Conservation (phyloP, 805 yeast species). For the Clavispora santaluciae region DNA sequence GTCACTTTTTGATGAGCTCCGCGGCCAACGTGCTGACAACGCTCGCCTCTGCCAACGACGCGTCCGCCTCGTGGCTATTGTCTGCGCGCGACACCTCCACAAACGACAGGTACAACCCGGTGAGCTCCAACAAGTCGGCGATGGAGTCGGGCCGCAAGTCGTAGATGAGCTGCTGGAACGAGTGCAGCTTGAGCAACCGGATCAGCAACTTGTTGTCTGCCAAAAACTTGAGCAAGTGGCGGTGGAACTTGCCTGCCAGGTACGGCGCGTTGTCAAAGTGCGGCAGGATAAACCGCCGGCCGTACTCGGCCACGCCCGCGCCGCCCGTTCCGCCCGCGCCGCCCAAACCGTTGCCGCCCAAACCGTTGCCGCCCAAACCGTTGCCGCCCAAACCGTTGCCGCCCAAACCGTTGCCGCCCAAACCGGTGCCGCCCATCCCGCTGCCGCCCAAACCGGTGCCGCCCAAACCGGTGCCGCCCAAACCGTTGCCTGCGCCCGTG, state of each 20-base stretch:
- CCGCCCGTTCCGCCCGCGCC: background rate
- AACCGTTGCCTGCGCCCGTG: no score
- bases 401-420: background rate
- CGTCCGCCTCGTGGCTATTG: slow-evolving; percentile 4
- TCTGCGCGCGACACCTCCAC: slow-evolving; percentile 39
- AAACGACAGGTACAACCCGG: slow-evolving; percentile 40
- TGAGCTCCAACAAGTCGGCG: slow-evolving; percentile 43
- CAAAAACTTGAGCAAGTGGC: slow-evolving; percentile 45
- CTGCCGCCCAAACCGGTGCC: background rate
- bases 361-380: background rate
- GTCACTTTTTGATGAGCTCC: slow-evolving; percentile 12
- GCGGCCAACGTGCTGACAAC: slow-evolving; percentile 20
- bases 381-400: background rate
- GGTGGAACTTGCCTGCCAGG: slow-evolving; percentile 44
- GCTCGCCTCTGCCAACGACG: slow-evolving; percentile 20
- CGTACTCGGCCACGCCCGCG: slow-evolving; percentile 1
- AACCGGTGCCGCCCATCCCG: no score
- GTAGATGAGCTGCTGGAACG: slow-evolving; percentile 48
- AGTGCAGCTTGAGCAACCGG: slow-evolving; percentile 42
- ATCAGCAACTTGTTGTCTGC: slow-evolving; percentile 50
- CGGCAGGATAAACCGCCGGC: slow-evolving; percentile 5
- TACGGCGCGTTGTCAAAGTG: slow-evolving; percentile 38
- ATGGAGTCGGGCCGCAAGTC: slow-evolving; percentile 47
- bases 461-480: background rate
- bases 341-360: background rate